Conservation (phyloP, 768 basidiomycete species). For the Imleria badia region DNA sequence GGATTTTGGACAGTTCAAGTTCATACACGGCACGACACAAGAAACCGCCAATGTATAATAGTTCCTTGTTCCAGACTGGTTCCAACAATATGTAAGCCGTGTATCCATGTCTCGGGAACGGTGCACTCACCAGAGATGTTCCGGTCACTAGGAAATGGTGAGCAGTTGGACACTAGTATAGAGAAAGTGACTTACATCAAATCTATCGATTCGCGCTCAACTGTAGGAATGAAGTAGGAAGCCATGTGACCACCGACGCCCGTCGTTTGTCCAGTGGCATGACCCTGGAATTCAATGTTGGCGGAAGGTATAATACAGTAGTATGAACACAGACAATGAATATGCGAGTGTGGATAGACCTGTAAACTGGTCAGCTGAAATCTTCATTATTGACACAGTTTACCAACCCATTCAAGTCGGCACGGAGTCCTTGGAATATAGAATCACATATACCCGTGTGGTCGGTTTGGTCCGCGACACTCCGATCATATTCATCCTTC, state of each 20-base stretch:
- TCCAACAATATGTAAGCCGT: too few relatives aligned
- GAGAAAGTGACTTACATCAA: not conserved
- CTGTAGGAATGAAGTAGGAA: not conserved
- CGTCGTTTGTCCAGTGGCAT: not conserved
- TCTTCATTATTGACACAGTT: not conserved
- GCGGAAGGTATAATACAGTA: not conserved
- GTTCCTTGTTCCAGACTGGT: not conserved
- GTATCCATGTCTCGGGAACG: too few relatives aligned
- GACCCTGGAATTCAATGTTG: conserved; percentile 19
- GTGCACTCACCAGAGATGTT: not conserved
- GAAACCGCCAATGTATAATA: not conserved
- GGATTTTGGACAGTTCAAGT: not conserved
- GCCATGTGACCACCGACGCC: not conserved
- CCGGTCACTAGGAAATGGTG: not conserved
- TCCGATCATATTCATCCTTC: conserved; percentile 7
- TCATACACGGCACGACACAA: not conserved
- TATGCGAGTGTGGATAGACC: conserved; percentile 62
- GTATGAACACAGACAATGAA: conserved; percentile 62
- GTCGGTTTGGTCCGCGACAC: not conserved
- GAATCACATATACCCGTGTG: not conserved
- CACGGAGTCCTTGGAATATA: conserved; percentile 10
- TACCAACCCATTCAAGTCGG: conserved; percentile 13
- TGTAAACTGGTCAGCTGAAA: conserved; percentile 25
- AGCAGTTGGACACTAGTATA: not conserved
- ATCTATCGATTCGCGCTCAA: not conserved